Percentiles rank a stretch among this genome's conserved stretches.
phyloP scores from a whole-genome alignment of 352 stramenopile species.

The Pythium plurisporium region DNA sequence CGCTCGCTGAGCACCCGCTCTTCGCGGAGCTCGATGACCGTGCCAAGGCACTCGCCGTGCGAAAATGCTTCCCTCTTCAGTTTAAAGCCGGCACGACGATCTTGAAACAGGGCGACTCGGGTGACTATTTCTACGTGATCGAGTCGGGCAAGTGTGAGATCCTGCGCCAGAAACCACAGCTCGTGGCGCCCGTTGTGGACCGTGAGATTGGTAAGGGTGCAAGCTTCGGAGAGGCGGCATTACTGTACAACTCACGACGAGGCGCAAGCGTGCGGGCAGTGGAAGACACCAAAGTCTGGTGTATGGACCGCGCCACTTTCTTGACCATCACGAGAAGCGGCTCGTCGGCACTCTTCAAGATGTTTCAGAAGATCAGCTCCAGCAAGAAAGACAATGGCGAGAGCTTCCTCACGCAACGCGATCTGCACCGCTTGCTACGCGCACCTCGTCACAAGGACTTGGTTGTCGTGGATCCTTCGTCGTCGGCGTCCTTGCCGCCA shows the following conservation, averaged over 20 bases:
- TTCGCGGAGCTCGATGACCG: constrained; percentile 72
- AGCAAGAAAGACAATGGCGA: constrained; percentile 33
- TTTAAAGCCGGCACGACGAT: constrained; percentile 60
- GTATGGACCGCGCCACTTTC: constrained; percentile 86
- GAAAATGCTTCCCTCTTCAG: constrained; percentile 75
- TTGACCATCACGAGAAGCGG: constrained; percentile 80
- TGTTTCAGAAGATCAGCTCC: constrained; percentile 67
- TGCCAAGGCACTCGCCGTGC: constrained; percentile 73
- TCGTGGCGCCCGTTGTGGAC: constrained; percentile 50
- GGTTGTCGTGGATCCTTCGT: not conserved
- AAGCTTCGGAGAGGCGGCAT: constrained; percentile 94
- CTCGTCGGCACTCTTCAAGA: constrained; percentile 64
- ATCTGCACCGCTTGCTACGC: constrained; percentile 56
- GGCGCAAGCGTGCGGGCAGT: constrained; percentile 87
- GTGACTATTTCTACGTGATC: constrained; percentile 86
- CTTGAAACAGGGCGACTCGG: constrained; percentile 70
- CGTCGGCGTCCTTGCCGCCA: not conserved
- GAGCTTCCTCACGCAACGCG: constrained; percentile 52
- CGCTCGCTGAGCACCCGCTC: constrained; percentile 66
- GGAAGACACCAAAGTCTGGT: constrained; percentile 91
- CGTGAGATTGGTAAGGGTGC: constrained; percentile 60
- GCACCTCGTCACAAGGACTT: constrained; percentile 16
- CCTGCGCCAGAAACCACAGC: constrained; percentile 57
- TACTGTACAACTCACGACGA: constrained; percentile 95
- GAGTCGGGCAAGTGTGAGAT: constrained; percentile 76